A percentile compares a stretch with the other conserved stretches of the same genome.
phyloP scores from a whole-genome alignment of 2,329 filamentous ascomycete species.

The Fusarium chlamydosporum region DNA sequence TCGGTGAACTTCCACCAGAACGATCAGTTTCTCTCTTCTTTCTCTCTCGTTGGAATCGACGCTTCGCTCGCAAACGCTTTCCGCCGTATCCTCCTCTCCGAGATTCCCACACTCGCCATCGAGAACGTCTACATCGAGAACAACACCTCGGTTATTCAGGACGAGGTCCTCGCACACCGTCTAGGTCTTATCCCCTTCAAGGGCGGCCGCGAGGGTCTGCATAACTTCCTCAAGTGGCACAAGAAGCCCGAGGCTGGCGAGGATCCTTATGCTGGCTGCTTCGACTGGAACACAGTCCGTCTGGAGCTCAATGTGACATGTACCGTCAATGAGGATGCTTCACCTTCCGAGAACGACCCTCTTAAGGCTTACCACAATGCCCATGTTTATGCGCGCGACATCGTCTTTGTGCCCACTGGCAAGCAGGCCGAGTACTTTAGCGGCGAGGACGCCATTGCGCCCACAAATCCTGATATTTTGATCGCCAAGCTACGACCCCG shows the following conservation, averaged over 20 bases:
- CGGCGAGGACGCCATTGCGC: slow-evolving; percentile 76
- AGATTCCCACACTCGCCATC: slow-evolving; percentile 94
- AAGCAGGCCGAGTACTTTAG: slow-evolving; percentile 78
- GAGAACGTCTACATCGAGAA: slow-evolving; percentile 94
- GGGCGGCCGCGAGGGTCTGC: slow-evolving; percentile 81
- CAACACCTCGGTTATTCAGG: slow-evolving; percentile 98
- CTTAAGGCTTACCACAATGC: slow-evolving; percentile 87
- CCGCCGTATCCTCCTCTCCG: slow-evolving; percentile 93
- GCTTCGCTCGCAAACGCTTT: slow-evolving; percentile 97
- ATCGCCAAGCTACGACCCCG: slow-evolving; percentile 94
- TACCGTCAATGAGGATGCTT: slow-evolving; percentile 81
- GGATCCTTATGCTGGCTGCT: slow-evolving; percentile 70
- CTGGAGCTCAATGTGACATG: slow-evolving; percentile 84
- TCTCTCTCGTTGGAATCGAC: slow-evolving; percentile 93
- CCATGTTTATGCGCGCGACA: slow-evolving; percentile 83
- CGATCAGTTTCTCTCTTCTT: slow-evolving; percentile 80
- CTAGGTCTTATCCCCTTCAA: slow-evolving; percentile 92
- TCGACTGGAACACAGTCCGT: slow-evolving; percentile 89
- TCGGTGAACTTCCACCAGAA: slow-evolving; percentile 88
- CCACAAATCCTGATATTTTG: slow-evolving; percentile 92
- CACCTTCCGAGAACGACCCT: slow-evolving; percentile 81
- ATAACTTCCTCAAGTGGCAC: slow-evolving; percentile 84
- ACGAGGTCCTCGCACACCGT: slow-evolving; percentile 93
- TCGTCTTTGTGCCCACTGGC: slow-evolving; percentile 82
- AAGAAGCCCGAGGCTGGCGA: slow-evolving; percentile 76